phyloP scores from a whole-genome alignment of 2,329 filamentous ascomycete species.

The Huntiella decipiens region DNA sequence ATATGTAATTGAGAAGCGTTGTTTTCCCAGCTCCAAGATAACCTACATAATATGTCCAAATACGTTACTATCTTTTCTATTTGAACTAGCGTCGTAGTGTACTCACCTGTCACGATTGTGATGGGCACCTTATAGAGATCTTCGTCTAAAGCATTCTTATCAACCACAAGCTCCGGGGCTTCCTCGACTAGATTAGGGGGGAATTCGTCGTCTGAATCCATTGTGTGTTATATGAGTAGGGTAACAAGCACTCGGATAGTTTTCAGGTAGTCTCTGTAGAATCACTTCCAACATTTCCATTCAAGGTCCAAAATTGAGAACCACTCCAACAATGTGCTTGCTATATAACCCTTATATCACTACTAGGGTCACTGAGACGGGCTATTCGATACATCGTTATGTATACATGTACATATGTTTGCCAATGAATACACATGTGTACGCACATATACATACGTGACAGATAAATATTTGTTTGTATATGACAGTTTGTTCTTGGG shows the following conservation, averaged over 20 bases:
- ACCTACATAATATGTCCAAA: conserved; percentile 29
- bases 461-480: too few relatives aligned
- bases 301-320: too few relatives aligned
- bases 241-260: background rate
- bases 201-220: conserved; percentile 47
- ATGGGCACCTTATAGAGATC: conserved; percentile 54
- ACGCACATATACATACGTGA: too few relatives aligned
- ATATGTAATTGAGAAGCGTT: conserved; percentile 84
- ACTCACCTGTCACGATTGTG: conserved; percentile 59
- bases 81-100: conserved; percentile 10
- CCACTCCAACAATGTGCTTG: too few relatives aligned
- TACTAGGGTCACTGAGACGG: too few relatives aligned
- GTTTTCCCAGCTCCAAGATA: conserved; percentile 95
- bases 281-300: too few relatives aligned
- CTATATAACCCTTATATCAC: too few relatives aligned
- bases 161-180: conserved; percentile 18
- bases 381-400: too few relatives aligned
- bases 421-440: too few relatives aligned
- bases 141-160: conserved; percentile 22
- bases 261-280: too few relatives aligned
- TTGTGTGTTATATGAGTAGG: conserved; percentile 16
- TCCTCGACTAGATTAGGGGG: conserved; percentile 46
- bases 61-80: background rate
- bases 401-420: too few relatives aligned
- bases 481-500: too few relatives aligned